phyloP scores from a whole-genome alignment of 768 basidiomycete species.

The Tricholomella constricta region DNA sequence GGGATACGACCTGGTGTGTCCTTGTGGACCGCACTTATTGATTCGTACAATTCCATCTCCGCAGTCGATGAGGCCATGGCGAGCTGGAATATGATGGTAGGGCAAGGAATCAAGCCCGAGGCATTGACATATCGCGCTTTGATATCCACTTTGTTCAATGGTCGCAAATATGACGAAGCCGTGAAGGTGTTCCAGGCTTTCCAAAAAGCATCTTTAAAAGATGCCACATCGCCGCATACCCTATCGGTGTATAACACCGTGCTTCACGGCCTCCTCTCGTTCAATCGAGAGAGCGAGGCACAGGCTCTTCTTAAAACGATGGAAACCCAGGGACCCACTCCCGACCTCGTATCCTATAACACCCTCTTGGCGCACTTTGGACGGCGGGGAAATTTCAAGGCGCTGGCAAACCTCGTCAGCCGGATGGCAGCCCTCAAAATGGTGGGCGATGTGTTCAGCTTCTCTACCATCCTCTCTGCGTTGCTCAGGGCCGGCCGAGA shows the following conservation, averaged over 20 bases:
- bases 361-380: conserved; percentile 72
- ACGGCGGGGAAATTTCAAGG: conserved; percentile 61
- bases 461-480: conserved; percentile 82
- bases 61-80: conserved; percentile 53
- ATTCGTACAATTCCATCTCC: conserved; percentile 56
- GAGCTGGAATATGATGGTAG: conserved; percentile 66
- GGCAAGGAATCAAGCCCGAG: conserved; percentile 60
- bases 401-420: conserved; percentile 58
- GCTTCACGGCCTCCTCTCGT: conserved; percentile 62
- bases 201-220: conserved; percentile 34
- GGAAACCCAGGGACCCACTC: conserved; percentile 53
- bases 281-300: conserved; percentile 41
- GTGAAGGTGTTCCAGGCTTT: conserved; percentile 54
- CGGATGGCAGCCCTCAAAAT: conserved; percentile 56
- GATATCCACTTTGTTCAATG: conserved; percentile 60
- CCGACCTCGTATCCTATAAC: conserved; percentile 81
- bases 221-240: conserved; percentile 23
- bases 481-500: conserved; percentile 66
- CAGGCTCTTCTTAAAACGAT: conserved; percentile 44
- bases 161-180: conserved; percentile 52
- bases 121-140: conserved; percentile 68
- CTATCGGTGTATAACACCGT: conserved; percentile 72
- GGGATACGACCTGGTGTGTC: conserved; percentile 52
- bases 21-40: conserved; percentile 74
- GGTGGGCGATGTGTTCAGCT: conserved; percentile 80